phyloP scores from a whole-genome alignment of 1,284 basidiomycete genomes.

The Rhodofomes roseus region DNA sequence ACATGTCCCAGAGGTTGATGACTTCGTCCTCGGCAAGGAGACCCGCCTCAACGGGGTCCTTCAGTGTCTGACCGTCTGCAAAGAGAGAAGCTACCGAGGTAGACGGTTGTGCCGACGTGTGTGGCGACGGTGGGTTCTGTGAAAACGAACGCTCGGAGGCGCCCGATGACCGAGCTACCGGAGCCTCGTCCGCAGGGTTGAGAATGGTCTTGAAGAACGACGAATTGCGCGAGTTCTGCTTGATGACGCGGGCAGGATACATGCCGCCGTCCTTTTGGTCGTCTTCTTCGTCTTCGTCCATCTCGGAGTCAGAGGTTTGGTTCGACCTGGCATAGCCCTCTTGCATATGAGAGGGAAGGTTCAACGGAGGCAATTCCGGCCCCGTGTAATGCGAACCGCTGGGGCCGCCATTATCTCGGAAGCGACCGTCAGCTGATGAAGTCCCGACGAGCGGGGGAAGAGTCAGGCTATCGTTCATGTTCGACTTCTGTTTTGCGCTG shows the following conservation, averaged over 20 bases:
- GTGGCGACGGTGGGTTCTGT: constrained; percentile 22
- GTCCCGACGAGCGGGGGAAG: constrained; percentile 33
- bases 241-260: constrained; percentile 71
- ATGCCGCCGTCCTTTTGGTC: constrained; percentile 56
- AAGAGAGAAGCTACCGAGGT: constrained; percentile 15
- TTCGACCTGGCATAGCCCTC: constrained; percentile 29
- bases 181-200: constrained; percentile 57
- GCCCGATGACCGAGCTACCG: constrained; percentile 22
- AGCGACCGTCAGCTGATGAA: neutral
- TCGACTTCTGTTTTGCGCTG: constrained; percentile 68
- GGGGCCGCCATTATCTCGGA: constrained; percentile 16
- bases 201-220: constrained; percentile 81
- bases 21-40: constrained; percentile 66
- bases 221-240: constrained; percentile 59
- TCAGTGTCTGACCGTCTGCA: constrained; percentile 22
- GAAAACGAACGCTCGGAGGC: constrained; percentile 15
- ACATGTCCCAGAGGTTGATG: constrained; percentile 64
- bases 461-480: constrained; percentile 28
- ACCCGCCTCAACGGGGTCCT: constrained; percentile 67
- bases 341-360: constrained; percentile 32
- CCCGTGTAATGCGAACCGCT: constrained; percentile 37
- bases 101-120: constrained; percentile 13
- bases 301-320: constrained; percentile 28
- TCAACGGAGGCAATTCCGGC: constrained; percentile 46
- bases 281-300: constrained; percentile 57